phyloP scores from a whole-genome alignment of 1,139 yeast genomes.

The Hemisphaericaspora xylanilytica region DNA sequence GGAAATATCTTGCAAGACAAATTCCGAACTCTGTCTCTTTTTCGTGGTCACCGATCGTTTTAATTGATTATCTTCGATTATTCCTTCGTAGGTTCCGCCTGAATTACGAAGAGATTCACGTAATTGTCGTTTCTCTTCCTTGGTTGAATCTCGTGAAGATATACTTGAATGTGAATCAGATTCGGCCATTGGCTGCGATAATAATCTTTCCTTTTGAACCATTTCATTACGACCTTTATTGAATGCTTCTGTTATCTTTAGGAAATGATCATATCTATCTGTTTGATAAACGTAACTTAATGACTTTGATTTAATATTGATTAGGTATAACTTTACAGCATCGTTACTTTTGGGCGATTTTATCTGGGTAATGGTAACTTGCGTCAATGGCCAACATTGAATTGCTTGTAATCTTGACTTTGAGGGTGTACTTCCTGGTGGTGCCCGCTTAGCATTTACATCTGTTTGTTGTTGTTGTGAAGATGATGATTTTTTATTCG shows the following conservation, averaged over 20 bases:
- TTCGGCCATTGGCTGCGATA: constrained; percentile 30
- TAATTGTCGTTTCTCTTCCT: constrained; percentile 41
- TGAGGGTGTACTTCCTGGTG: constrained; percentile 12
- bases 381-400: constrained; percentile 76
- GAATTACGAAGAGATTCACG: constrained; percentile 42
- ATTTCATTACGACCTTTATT: constrained; percentile 66
- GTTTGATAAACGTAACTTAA: constrained; percentile 63
- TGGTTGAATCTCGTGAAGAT: constrained; percentile 15
- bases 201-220: constrained; percentile 41
- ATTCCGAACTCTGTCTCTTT: constrained; percentile 37
- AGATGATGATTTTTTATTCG: constrained; percentile 52
- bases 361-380: constrained; percentile 51
- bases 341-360: constrained; percentile 21
- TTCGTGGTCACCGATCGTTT: constrained; percentile 18
- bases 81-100: constrained; percentile 25
- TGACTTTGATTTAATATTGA: constrained; percentile 48
- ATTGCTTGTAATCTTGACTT: constrained; percentile 59
- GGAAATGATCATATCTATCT: constrained; percentile 58
- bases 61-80: constrained; percentile 21
- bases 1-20: constrained; percentile 50
- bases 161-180: constrained; percentile 8
- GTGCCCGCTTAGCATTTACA: not conserved
- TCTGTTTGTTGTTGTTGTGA: constrained; percentile 17
- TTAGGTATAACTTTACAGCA: constrained; percentile 30
- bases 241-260: constrained; percentile 56